phyloP scores from a whole-genome alignment of 2,329 filamentous ascomycete genomes.

The Beauveria sp. region DNA sequence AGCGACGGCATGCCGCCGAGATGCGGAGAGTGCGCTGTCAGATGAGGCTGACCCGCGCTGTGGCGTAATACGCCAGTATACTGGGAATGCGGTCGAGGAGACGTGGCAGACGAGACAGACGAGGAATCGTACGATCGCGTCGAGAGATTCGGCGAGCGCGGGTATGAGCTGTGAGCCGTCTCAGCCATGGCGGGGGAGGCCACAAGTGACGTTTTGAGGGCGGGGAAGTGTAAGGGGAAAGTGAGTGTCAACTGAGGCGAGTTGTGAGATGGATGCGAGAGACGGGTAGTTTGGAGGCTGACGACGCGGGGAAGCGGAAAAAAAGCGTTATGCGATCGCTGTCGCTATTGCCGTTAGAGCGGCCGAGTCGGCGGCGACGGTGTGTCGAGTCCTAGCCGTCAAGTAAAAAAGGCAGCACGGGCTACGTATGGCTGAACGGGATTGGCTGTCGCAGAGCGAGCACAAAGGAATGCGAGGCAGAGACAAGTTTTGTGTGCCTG shows the following conservation, averaged over 20 bases:
- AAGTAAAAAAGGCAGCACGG: not conserved
- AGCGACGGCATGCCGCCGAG: conserved; percentile 46
- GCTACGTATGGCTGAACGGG: not conserved
- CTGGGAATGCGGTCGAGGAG: conserved; percentile 46
- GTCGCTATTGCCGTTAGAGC: not conserved
- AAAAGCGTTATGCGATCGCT: not conserved
- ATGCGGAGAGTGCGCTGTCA: conserved; percentile 34
- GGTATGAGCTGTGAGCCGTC: conserved; percentile 46
- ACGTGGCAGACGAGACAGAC: conserved; percentile 54
- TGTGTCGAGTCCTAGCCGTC: not conserved
- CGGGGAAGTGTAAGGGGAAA: not conserved
- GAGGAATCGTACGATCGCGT: conserved; percentile 57
- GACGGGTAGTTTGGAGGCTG: not conserved
- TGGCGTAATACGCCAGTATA: conserved; percentile 46
- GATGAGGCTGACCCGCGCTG: conserved; percentile 40
- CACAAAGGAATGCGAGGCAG: not conserved
- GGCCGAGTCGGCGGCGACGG: not conserved
- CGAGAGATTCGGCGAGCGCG: conserved; percentile 54
- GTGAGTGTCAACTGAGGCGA: conserved; percentile 12
- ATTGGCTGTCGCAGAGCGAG: not conserved
- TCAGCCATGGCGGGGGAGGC: conserved; percentile 42
- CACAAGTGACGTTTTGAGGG: conserved; percentile 11
- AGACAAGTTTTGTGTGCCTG: not conserved
- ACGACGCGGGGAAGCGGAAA: not conserved
- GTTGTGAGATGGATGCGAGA: conserved; percentile 4